Base-by-base conservation (phyloP, 2,329 filamentous ascomycete genomes). In the Alternaria conjuncta region DNA sequence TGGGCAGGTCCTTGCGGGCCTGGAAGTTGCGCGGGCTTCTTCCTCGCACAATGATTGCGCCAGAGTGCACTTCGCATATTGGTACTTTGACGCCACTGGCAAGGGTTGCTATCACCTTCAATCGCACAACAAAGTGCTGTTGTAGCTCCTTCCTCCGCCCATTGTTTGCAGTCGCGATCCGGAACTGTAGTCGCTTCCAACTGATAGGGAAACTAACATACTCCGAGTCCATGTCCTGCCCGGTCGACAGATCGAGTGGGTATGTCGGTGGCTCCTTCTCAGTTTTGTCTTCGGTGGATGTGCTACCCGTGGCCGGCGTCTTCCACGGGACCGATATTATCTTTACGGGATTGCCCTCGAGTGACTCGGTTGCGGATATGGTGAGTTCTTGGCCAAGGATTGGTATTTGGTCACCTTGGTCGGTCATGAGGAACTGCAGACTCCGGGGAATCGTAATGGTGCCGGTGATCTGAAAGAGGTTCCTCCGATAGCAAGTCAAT, bases 261-360 rank as follows among this genome's bases (percentile, higher is more conserved):
- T 97, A 89, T 1, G 93, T 87, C 0, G 92, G 88, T 6, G 95
- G 95, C 78, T 98, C 95, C 76, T 95, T 94, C 77, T 98, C 95
- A 0, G 84, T 82, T 77, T 90, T 90, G 67, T 89, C 86, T 70
- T 89, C 85, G 30, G 78, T 74, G 84, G 91, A 88, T n/a, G 89
- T 86, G 4, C 90, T 88, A 80, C 90, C 92, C 55, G 92, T 92
- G 26, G 92, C 92, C 2, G 94, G 94, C 2, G 94, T 97, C 84
- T 98, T 98, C 95, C 95, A 98, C 1, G 95, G 95, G 63, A 98
- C 97, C 8, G 96, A 96, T 67, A 98, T 97, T 66, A 98, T 90
- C 72, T 96, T 95, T 46, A 97, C 93, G 0, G 92, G 84, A 72
- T 97, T 95, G 32, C 93, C 93, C 78, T 98, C 95, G 15, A 97